phyloP scores from a whole-genome alignment of 768 basidiomycete genomes.

The Tephrocybe sp. region DNA sequence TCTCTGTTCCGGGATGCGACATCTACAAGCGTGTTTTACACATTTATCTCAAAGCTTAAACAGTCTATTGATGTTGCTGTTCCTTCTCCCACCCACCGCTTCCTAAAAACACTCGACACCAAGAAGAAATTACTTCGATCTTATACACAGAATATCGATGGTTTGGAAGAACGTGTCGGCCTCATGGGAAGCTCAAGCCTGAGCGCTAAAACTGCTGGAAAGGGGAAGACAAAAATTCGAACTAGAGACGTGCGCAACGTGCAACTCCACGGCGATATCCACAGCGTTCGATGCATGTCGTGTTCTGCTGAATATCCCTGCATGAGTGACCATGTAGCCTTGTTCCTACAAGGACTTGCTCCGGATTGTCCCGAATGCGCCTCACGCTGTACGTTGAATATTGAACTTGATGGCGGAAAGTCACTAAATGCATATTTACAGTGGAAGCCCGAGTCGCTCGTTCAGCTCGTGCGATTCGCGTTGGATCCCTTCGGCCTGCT shows the following conservation, averaged over 20 bases:
- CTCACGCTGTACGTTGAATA: constrained; percentile 63
- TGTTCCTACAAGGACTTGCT: constrained; percentile 68
- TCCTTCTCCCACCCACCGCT: constrained; percentile 84
- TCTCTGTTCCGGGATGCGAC: constrained; percentile 83
- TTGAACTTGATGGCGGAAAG: background rate
- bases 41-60: constrained; percentile 91
- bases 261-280: constrained; percentile 93
- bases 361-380: constrained; percentile 88
- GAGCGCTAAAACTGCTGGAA: constrained; percentile 47
- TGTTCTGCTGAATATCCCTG: constrained; percentile 82
- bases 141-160: constrained; percentile 99
- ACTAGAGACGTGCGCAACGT: constrained; percentile 80
- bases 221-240: constrained; percentile 67
- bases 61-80: constrained; percentile 73
- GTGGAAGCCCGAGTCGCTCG: constrained; percentile 80
- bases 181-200: constrained; percentile 65
- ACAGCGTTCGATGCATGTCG: constrained; percentile 81
- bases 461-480: constrained; percentile 71
- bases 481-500: constrained; percentile 88
- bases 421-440: constrained; percentile 19
- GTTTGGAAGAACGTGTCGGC: constrained; percentile 80
- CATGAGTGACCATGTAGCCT: constrained; percentile 52
- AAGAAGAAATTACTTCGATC: constrained; percentile 85
- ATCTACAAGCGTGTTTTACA: constrained; percentile 89
- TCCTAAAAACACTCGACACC: constrained; percentile 79